Percentiles rank a stretch among this genome's conserved stretches.
phyloP scores from a whole-genome alignment of 2,329 filamentous ascomycete genomes.

The Rhinocladiella similis region DNA sequence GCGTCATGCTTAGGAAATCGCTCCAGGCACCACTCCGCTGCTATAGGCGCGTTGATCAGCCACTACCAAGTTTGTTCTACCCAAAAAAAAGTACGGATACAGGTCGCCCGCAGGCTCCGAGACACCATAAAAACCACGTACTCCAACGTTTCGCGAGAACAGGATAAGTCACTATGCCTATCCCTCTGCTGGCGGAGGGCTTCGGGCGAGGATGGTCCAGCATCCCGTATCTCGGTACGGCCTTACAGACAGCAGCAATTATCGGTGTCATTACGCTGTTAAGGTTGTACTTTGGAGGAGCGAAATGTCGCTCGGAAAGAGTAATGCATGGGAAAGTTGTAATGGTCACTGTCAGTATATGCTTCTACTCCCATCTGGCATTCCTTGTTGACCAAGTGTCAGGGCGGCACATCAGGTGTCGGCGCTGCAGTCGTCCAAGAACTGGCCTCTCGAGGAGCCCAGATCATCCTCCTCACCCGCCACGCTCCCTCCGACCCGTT shows the following conservation, averaged over 20 bases:
- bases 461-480: slow-evolving; percentile 86
- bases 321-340: slow-evolving; percentile 92
- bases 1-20: neutral
- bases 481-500: slow-evolving; percentile 81
- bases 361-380: slow-evolving; percentile 1
- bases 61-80: neutral
- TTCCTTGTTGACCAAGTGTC: neutral
- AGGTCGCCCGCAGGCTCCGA: neutral
- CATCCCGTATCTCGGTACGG: slow-evolving; percentile 54
- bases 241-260: slow-evolving; percentile 55
- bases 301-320: slow-evolving; percentile 71
- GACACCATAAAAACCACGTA: too few relatives aligned
- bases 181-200: slow-evolving; percentile 58
- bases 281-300: slow-evolving; percentile 78
- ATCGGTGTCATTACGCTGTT: slow-evolving; percentile 55
- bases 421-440: slow-evolving; percentile 74
- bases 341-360: slow-evolving; percentile 71
- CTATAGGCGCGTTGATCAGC: neutral
- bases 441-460: slow-evolving; percentile 79
- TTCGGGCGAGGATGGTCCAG: slow-evolving; percentile 55
- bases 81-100: neutral
- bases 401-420: slow-evolving; percentile 90
- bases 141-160: neutral
- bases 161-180: slow-evolving; percentile 53
- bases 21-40: neutral